A percentile compares a stretch with the other conserved stretches of the same genome.
These are phyloP conservation scores for Spraguea lophii DNA, from an alignment of 371 early-diverging fungal genomes.

Conservation along the genomic window DNA sequence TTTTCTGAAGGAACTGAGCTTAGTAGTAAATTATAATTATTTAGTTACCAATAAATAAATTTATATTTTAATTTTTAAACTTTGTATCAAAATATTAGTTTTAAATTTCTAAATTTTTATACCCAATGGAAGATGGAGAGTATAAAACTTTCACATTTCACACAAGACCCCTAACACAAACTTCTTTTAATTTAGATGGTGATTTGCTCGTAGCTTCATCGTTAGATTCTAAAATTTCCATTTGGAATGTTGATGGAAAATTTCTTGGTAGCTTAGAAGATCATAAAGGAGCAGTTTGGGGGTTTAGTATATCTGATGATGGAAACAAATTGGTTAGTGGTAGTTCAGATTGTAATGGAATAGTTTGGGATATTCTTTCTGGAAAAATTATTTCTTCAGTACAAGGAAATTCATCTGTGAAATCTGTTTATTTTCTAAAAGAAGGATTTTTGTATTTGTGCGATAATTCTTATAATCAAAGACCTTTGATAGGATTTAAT, in stretches of 20 bases:
- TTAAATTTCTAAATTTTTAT: no score
- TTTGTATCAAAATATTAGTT: no score
- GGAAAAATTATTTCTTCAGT: conserved; percentile 38
- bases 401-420: conserved; percentile 16
- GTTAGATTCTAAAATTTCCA: conserved; percentile 17
- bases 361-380: conserved; percentile 57
- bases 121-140: no score
- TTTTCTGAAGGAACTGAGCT: no score
- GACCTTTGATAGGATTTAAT: conserved; percentile 16
- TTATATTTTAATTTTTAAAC: no score
- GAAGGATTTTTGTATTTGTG: conserved; percentile 18
- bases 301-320: conserved; percentile 52
- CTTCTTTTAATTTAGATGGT: conserved; percentile 44
- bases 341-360: conserved; percentile 55
- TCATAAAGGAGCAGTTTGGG: conserved; percentile 55
- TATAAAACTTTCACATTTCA: no score
- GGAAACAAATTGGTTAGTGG: conserved; percentile 50
- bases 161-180: conserved; percentile 35
- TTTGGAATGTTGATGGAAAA: conserved; percentile 30
- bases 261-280: conserved; percentile 44
- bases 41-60: no score
- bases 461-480: conserved; percentile 32
- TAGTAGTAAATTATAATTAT: no score
- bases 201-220: conserved; percentile 42
- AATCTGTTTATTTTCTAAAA: conserved; percentile 19